Percentiles rank a stretch among this genome's conserved stretches.
Evolutionary conservation across 495 filamentous ascomycete species (phyloP).

Genomic region (Cercophora scortea): DNA sequence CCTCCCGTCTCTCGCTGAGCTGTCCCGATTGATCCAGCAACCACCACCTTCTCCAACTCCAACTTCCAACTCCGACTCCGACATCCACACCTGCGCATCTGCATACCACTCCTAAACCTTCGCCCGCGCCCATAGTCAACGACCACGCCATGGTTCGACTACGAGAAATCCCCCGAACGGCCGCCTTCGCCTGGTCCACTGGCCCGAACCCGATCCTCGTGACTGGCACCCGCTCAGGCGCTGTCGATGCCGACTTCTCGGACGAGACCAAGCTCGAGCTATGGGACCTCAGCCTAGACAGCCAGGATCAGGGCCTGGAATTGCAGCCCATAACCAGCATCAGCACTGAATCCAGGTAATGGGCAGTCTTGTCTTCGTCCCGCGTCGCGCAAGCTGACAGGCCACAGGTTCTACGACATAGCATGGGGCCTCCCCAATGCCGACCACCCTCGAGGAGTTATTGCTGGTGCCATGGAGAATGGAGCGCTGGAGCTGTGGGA

Average conservation of each 20-base stretch:
- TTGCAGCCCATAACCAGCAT: constrained; percentile 78
- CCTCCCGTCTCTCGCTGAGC: too few relatives aligned
- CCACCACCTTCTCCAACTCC: background rate
- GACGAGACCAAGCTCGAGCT: constrained; percentile 94
- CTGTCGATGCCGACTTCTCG: constrained; percentile 94
- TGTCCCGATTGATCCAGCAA: background rate
- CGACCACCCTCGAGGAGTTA: constrained; percentile 70
- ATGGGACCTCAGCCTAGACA: constrained; percentile 84
- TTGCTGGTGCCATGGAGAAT: constrained; percentile 93
- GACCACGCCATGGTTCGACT: constrained; percentile 75
- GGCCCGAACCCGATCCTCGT: constrained; percentile 72
- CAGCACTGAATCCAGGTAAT: constrained; percentile 80
- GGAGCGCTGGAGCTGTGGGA: constrained; percentile 95
- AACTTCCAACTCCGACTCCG: background rate
- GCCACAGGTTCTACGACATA: constrained; percentile 84
- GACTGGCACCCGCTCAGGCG: constrained; percentile 91
- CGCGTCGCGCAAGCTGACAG: background rate
- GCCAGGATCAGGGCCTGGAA: constrained; percentile 65
- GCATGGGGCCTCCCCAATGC: constrained; percentile 81
- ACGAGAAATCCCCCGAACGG: constrained; percentile 90
- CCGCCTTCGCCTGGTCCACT: constrained; percentile 94
- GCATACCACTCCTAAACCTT: constrained; percentile 1
- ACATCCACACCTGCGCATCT: constrained; percentile 1
- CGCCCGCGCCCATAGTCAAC: background rate
- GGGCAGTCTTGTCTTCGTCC: background rate